These are phyloP conservation scores for Usnea hakonensis DNA, from an alignment of 495 filamentous ascomycete species.

Conservation along the genomic window DNA sequence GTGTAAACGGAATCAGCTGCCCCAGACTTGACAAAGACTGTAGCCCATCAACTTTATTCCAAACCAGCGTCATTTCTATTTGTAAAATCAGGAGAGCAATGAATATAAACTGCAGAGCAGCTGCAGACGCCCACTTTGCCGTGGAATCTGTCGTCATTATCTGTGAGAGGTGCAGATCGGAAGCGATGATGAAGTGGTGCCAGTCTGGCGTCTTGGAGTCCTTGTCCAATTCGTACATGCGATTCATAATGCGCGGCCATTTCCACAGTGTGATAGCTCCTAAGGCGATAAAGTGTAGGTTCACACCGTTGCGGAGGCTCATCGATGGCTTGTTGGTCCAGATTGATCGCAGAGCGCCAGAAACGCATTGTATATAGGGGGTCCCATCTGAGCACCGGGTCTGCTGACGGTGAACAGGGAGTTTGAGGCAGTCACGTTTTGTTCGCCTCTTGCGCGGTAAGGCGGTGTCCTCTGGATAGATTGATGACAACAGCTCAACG, in stretches of 20 bases:
- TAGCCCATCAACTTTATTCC: constrained; percentile 25
- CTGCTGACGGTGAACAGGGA: background rate
- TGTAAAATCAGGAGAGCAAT: constrained; percentile 23
- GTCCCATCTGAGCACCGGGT: constrained; percentile 1
- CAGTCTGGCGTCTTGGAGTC: constrained; percentile 1
- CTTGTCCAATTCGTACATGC: constrained; percentile 3
- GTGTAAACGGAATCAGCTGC: constrained; percentile 28
- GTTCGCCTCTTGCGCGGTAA: background rate
- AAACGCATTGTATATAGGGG: constrained; percentile 1
- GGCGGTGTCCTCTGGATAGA: constrained; percentile 4
- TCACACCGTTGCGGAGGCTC: background rate
- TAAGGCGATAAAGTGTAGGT: background rate
- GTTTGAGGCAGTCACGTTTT: background rate
- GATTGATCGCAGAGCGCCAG: background rate
- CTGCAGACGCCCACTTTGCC: constrained; percentile 4
- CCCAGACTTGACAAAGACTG: constrained; percentile 22
- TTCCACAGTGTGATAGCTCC: background rate
- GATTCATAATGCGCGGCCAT: constrained; percentile 12
- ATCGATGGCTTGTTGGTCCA: background rate
- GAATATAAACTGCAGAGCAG: background rate
- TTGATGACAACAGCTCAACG: background rate
- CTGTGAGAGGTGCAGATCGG: constrained; percentile 8
- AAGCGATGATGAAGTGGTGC: constrained; percentile 7
- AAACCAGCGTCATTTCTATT: constrained; percentile 26
- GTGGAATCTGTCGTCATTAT: background rate